Conservation (phyloP, 805 yeast species). For the Starmerella apis region DNA sequence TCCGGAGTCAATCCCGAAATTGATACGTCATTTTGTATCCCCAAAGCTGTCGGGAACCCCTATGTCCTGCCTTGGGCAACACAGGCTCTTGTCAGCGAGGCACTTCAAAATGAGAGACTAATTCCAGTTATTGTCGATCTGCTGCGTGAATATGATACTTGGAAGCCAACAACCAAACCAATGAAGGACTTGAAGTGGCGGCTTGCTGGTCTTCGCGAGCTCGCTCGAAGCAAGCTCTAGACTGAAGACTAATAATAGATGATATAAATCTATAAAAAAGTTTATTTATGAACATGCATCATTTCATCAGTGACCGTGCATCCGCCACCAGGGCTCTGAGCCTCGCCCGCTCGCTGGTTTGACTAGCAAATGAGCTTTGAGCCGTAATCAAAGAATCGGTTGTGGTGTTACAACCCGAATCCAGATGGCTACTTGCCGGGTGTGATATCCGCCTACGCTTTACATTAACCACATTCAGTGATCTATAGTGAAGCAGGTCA, state of each 20-base stretch:
- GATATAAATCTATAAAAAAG: no score
- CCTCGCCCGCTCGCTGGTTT: slow-evolving; percentile 1
- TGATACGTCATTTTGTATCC: slow-evolving; percentile 41
- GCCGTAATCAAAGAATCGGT: neutral
- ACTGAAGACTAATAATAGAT: neutral
- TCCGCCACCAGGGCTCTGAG: slow-evolving; percentile 5
- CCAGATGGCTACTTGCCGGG: neutral
- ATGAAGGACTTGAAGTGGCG: slow-evolving; percentile 77
- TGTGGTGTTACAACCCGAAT: neutral
- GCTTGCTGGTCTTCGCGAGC: slow-evolving; percentile 42
- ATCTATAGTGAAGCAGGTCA: neutral
- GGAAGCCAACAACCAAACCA: slow-evolving; percentile 80
- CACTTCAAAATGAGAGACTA: slow-evolving; percentile 27
- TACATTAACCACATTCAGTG: neutral
- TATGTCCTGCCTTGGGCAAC: slow-evolving; percentile 87
- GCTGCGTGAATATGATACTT: slow-evolving; percentile 55
- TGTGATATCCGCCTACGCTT: slow-evolving; percentile 9
- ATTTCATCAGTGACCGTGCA: slow-evolving; percentile 1
- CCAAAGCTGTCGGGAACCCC: slow-evolving; percentile 50
- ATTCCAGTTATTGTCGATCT: slow-evolving; percentile 43
- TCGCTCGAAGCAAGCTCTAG: slow-evolving; percentile 24
- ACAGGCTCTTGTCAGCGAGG: slow-evolving; percentile 66
- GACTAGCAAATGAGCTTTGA: neutral
- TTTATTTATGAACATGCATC: neutral
- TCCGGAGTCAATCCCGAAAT: slow-evolving; percentile 30